Base-by-base conservation (phyloP, 306 rosid species). In the Trifolium fragiferum region DNA sequence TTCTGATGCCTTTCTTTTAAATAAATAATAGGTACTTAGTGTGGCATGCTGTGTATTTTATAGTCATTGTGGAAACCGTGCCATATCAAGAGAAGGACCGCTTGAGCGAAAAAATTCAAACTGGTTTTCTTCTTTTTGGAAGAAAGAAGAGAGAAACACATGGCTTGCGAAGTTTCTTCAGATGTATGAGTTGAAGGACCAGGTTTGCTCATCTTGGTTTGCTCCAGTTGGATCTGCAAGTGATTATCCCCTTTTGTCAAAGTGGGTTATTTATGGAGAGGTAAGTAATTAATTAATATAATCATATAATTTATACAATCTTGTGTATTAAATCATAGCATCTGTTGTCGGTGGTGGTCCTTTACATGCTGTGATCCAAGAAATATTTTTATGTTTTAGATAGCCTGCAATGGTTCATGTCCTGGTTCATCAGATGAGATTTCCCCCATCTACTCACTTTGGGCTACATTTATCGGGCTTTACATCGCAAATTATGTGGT, bases 191-290 rank as follows among this genome's bases (percentile, higher is more conserved):
- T 85, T 85, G 78, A 94, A 92, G 84, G 96, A 94, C 66, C 85
- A 89, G 81, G 93, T 94, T 85, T 94, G 99, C 87, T 90, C 96
- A n/a, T 89, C 95, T 46, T 94, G 99, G 99, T 94, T 94, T 73
- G 98, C 99, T 72, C 99, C 99, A 7, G 97, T 94, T 76, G 97
- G 97, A 57, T 94, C 95, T 69, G 99, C 96, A 19, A 90, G 96
- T 87, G 99, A 94, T 81, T 94, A 94, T 81, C 98, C 99, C 21
- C 93, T 94, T 67, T 81, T 94, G 86, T 90, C 99, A 11, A 92
- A 94, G 83, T 94, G 99, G 99, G 96, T 92, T 82, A 88, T 94
- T 40, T 94, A 94, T 69, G 97, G 99, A 71, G 99, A 94, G 98
- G 97, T 37, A 1, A 37, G 0, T 8, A 37, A 7, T 30, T 94